Conservation (phyloP, 169 alveolate species). For the Perkinsus chesapeaki region DNA sequence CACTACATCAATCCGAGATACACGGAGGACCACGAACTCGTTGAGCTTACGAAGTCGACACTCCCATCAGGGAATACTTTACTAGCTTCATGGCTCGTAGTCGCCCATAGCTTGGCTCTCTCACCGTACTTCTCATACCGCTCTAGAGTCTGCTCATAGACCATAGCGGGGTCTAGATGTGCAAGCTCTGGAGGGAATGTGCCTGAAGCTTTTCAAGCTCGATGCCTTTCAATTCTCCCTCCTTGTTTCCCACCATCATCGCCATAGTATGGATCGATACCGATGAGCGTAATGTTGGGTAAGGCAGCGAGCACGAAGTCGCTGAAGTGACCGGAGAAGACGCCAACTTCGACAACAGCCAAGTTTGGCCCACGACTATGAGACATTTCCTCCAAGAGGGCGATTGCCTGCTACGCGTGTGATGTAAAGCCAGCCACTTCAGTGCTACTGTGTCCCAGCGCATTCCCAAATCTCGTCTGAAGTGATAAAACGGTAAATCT, state of each 20-base stretch:
- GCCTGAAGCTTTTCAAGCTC: not conserved
- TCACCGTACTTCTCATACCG: not conserved
- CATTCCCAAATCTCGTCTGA: not conserved
- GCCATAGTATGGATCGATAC: not conserved
- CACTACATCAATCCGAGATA: not conserved
- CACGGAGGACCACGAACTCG: not conserved
- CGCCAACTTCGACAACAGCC: not conserved
- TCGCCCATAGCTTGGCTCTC: not conserved
- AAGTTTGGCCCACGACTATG: not conserved
- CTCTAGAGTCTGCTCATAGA: not conserved
- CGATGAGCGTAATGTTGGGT: not conserved
- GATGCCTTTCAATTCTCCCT: not conserved
- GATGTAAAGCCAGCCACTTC: not conserved
- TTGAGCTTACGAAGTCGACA: not conserved
- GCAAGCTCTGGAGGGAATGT: not conserved
- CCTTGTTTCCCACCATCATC: not conserved
- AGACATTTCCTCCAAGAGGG: not conserved
- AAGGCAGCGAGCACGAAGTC: not conserved
- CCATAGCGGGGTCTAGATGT: not conserved
- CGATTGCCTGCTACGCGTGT: not conserved
- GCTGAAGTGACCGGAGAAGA: not conserved
- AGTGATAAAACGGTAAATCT: not conserved
- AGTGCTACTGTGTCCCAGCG: not conserved
- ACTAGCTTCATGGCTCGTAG: not conserved
- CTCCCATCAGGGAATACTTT: not conserved